Percentiles rank a stretch among this genome's conserved stretches.
These are phyloP conservation scores for Eucalyptus erythrocorys DNA, from an alignment of 345 rosid genomes.

Conservation along the genomic window DNA sequence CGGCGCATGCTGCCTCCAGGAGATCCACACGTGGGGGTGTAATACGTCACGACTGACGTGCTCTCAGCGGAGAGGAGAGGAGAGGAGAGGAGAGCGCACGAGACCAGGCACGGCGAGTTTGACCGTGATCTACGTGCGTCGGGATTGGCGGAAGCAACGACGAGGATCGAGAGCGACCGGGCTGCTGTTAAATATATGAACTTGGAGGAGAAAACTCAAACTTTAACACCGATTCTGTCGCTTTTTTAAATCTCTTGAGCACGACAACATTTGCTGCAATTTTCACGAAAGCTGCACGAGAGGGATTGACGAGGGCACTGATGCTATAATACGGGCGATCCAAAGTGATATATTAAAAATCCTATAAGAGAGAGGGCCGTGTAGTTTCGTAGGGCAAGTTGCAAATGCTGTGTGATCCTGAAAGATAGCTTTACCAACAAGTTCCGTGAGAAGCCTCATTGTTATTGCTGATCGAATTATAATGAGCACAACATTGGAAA, in stretches of 20 bases:
- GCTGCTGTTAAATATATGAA: not conserved
- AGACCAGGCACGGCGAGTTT: not conserved
- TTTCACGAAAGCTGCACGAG: not conserved
- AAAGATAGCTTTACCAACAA: not conserved
- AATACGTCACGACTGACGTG: not conserved
- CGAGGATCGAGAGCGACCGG: not conserved
- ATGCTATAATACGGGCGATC: not conserved
- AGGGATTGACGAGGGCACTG: not conserved
- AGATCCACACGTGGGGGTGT: not conserved
- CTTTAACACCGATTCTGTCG: not conserved
- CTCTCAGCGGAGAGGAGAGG: not conserved
- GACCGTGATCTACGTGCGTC: not conserved
- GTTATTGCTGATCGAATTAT: too few relatives aligned
- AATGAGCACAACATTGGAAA: too few relatives aligned
- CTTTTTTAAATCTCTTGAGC: not conserved
- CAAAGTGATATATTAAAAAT: not conserved
- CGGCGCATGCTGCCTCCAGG: not conserved
- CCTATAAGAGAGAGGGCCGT: not conserved
- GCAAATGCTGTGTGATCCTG: not conserved
- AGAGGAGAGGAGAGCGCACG: not conserved
- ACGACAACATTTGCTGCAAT: not conserved
- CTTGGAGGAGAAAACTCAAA: not conserved
- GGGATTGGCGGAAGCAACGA: not conserved
- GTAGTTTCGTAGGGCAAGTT: not conserved
- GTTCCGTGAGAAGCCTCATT: not conserved